Conservation (phyloP, 352 stramenopile species). For the Pythium biforme region DNA sequence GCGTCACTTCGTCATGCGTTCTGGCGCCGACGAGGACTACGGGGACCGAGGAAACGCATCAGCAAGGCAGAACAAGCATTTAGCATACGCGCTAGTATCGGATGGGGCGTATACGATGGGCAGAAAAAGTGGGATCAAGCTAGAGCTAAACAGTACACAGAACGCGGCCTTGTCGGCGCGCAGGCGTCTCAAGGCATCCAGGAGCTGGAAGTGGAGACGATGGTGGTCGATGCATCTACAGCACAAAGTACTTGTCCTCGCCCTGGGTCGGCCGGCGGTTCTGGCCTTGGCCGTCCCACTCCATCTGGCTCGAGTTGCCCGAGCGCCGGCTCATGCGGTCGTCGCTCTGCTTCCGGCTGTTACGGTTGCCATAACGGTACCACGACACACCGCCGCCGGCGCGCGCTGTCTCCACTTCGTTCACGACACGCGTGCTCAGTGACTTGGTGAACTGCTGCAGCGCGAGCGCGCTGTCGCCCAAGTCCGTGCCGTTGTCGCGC, state of each 20-base stretch:
- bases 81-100: constrained; percentile 9
- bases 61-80: constrained; percentile 5
- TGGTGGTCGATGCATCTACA: constrained; percentile 42
- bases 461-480: constrained; percentile 50
- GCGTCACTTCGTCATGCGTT: not conserved
- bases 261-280: constrained; percentile 36
- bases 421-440: constrained; percentile 68
- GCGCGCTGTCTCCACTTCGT: constrained; percentile 50
- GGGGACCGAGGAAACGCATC: too few species aligned
- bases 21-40: too few species aligned
- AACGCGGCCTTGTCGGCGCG: too few species aligned
- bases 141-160: constrained; percentile 8
- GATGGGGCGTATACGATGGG: not conserved
- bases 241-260: constrained; percentile 84
- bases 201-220: not conserved
- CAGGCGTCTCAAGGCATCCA: not conserved
- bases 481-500: constrained; percentile 9
- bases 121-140: not conserved
- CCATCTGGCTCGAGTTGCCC: constrained; percentile 60
- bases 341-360: constrained; percentile 59
- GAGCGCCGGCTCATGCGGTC: constrained; percentile 57
- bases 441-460: constrained; percentile 86
- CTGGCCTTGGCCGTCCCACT: constrained; percentile 32
- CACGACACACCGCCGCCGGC: constrained; percentile 49
- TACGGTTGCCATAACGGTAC: constrained; percentile 77